Conservation (phyloP, 345 rosid species). For the Salix caprea region DNA sequence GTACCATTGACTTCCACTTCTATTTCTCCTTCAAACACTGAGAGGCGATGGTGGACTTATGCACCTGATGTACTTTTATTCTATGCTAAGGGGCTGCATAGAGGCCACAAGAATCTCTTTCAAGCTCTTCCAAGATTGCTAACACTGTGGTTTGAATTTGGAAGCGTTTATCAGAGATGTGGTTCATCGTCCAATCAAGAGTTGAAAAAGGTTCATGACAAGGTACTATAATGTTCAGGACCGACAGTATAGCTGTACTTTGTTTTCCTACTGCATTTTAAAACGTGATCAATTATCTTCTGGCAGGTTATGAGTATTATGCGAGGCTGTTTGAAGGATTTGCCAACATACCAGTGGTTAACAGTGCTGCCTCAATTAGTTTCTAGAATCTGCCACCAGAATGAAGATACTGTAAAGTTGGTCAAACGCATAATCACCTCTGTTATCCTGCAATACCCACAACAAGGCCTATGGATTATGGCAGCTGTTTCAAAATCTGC, state of each 20-base stretch:
- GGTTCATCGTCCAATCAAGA: conserved; percentile 60
- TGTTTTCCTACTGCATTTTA: not conserved
- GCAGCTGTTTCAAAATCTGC: conserved; percentile 97
- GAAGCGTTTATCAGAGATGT: conserved; percentile 62
- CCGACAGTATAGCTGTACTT: conserved; percentile 3
- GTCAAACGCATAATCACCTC: conserved; percentile 74
- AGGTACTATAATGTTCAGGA: conserved; percentile 39
- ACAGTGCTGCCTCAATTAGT: conserved; percentile 91
- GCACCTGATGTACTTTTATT: conserved; percentile 70
- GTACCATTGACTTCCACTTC: conserved; percentile 37
- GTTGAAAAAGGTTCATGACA: conserved; percentile 55
- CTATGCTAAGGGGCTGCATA: conserved; percentile 92
- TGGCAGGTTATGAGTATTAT: conserved; percentile 75
- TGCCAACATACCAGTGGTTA: conserved; percentile 94
- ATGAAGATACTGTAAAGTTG: conserved; percentile 69
- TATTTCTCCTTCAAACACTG: conserved; percentile 39
- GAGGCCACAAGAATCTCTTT: conserved; percentile 89
- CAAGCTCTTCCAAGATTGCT: conserved; percentile 98
- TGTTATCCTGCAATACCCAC: conserved; percentile 87
- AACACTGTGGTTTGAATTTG: conserved; percentile 95
- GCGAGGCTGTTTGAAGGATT: conserved; percentile 93
- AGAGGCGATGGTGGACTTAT: conserved; percentile 73
- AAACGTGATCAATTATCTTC: not conserved
- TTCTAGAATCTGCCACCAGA: conserved; percentile 97
- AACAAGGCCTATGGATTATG: conserved; percentile 91